Base-by-base conservation (phyloP, 495 filamentous ascomycete species). In the Hyaloscypha finlandica region DNA sequence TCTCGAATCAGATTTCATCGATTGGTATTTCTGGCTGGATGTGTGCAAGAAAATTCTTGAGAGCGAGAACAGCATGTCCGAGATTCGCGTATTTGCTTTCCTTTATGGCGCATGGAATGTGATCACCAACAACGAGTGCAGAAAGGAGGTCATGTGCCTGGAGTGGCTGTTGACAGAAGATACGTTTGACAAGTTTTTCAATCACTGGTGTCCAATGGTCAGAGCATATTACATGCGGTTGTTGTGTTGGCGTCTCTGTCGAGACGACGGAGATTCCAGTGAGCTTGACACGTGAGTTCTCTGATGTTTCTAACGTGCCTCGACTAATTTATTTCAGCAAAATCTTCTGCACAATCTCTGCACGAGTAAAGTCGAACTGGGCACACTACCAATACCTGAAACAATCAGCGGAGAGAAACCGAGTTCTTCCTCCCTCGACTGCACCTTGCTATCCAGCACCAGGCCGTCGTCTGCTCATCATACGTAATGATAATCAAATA, bases 191-290 rank as follows among this genome's bases (percentile, higher is more conserved):
- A 88, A 86, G 64, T 88, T 93, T 69, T 99, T 99, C 79, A 93
- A 89, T 74, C 93, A 97, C 74, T 99, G 95, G 95, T 97, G 94
- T 77, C 95, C 95, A 2, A 97, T 99, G 95, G 93, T 97, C 32
- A 86, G 95, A 67, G 91, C 93, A 20, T 99, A 98, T 77, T 98
- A 89, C 74, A 95, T 97, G 87, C 92, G 95, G 45, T 76, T 99
- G 42, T 76, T 97, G 19, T 97, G 94, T 78, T 99, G 95, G 95
- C 88, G 96, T 48, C 73, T 98, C 14, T 95, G 89, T 64, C 83
- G 95, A 64, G 92, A 90, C 73, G 87, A 89, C 67, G 91, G 88
- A 6, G 86, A 85, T 57, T 82, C 85, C 8, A 86, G 86, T 42
- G 81, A 85, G 37, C 73, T 89, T 53, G 92, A 97, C 71, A 79